Base-by-base conservation (phyloP, 306 rosid genomes). In the Ormosia semicastrata region DNA sequence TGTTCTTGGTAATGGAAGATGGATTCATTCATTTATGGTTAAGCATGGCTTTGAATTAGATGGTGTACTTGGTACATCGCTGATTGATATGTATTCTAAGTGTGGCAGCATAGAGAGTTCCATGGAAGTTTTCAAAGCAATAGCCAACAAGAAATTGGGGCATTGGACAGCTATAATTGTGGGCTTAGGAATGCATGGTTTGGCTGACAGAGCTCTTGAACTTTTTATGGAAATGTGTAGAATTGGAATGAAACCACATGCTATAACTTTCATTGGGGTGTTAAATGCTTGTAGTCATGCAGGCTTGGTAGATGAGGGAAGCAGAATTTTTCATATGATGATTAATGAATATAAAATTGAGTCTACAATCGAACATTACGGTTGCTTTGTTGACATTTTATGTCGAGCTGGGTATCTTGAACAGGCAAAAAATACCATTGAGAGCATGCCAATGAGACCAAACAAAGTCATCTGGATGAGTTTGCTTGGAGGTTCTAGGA, bases 251-350 rank as follows among this genome's bases (percentile, higher is more conserved):
- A 84, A 80, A 83, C 91, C 91, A 14, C 71, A 86, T 82, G 87
- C 85, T 76, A 81, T 89, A 75, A 85, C 93, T 69, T 89, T 88
- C 73, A 59, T 91, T 12, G 93, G 93, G 37, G 77, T 91, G 75
- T 81, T 89, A 67, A 88, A 88, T 86, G 93, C 93, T 9, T 91
- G 90, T 66, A 88, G 90, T 79, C 93, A 89, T 71, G 85, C 83
- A 17, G 95, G 95, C 37, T 69, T 88, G 85, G 90, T 87, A 3
- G 80, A 86, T 52, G 87, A 82, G 12, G 93, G 90, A 33, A 83
- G 66, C 36, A 32, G 4, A 52, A 68, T 82, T 82, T 91, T 91
- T 43, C 52, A 86, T 30, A 71, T 77, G 84, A 89, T 88, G 97
- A 66, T 39, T 34, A 60, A 80, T 66, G 89, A 86, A 44, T 86